Base-by-base conservation (phyloP, 148 eudicot genomes). In the Chenopodium berlandieri region DNA sequence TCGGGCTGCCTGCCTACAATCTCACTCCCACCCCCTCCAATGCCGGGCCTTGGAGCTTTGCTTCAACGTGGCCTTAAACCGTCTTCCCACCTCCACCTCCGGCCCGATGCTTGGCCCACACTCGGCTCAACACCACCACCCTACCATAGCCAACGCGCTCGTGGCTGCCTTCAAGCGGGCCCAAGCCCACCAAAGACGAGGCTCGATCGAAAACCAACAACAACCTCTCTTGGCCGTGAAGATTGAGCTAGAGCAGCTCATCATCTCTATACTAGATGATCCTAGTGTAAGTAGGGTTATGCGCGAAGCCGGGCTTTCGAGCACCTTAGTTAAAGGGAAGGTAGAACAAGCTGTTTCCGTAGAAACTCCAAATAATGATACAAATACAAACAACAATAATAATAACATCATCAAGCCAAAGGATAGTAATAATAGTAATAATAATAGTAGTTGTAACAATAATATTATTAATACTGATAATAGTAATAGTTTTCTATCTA, bases 261-360 rank as follows among this genome's bases (percentile, higher is more conserved):
- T 95, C 0, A 88, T 95, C 14, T 95, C 97, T 0, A 93, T 95
- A 16, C 80, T 95, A 2, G 98, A 95, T 83, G 98, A 95, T 52
- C 98, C 98, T n/a, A 95, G 98, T 80, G 97, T 95, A 0, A 95
- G 98, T 79, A 83, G 98, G 76, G 97, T 95, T 60, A 92, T 95
- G 97, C 86, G 89, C 17, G 98, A 95, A 82, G 98, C 97, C 10
- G 92, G 97, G 16, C 92, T 95, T 73, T 95, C 94, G 4, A 95
- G 97, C 27, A 86, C 97, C 31, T 85, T 89, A 65, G 97, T 95
- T 48, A 95, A 93, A 83, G 87, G 34, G 52, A 93, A 93, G 79
- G 92, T 93, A 0, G 98, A 95, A 58, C 90, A 91, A 79, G 89
- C 89, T 22, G 85, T 92, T 75, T 85, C 89, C 75, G 70, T 86